A percentile compares a stretch with the other conserved stretches of the same genome.
These are phyloP conservation scores for Boletus rubroflammeus DNA, from an alignment of 768 basidiomycete genomes.

Conservation along the genomic window DNA sequence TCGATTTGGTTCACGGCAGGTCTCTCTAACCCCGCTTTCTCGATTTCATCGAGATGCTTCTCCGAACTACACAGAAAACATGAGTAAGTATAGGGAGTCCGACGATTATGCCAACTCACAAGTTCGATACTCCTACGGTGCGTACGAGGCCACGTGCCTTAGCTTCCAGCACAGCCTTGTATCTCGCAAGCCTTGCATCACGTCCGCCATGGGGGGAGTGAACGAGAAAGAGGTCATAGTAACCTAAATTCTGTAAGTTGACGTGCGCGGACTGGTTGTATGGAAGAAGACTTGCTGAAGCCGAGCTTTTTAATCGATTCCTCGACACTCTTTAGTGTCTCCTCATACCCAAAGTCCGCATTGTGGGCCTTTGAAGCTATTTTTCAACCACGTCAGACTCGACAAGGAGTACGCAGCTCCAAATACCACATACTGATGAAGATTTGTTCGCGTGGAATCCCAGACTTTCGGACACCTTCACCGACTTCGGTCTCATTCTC, in stretches of 20 bases:
- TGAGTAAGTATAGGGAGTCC: background rate
- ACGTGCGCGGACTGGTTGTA: background rate
- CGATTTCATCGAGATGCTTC: constrained; percentile 26
- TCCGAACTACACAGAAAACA: constrained; percentile 17
- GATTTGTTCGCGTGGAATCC: constrained; percentile 26
- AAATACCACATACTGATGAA: constrained; percentile 26
- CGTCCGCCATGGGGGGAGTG: constrained; percentile 42
- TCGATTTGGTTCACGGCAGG: constrained; percentile 32
- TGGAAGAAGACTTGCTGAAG: constrained; percentile 8
- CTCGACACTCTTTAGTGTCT: constrained; percentile 11
- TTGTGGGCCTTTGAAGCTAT: constrained; percentile 23
- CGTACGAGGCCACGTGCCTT: constrained; percentile 36
- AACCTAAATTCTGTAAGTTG: constrained; percentile 26
- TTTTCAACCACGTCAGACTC: background rate
- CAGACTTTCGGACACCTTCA: constrained; percentile 20
- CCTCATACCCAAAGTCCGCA: constrained; percentile 12
- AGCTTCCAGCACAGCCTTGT: constrained; percentile 37
- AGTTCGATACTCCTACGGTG: constrained; percentile 47
- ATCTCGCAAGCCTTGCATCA: constrained; percentile 37
- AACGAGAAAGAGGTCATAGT: constrained; percentile 47
- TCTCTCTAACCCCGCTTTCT: constrained; percentile 22
- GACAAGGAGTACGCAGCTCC: background rate
- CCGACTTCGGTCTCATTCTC: constrained; percentile 28
- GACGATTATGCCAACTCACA: constrained; percentile 26
- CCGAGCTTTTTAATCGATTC: constrained; percentile 26